Evolutionary conservation across 495 filamentous ascomycete genomes (phyloP).

Genomic region (Aspergillus wentii): DNA sequence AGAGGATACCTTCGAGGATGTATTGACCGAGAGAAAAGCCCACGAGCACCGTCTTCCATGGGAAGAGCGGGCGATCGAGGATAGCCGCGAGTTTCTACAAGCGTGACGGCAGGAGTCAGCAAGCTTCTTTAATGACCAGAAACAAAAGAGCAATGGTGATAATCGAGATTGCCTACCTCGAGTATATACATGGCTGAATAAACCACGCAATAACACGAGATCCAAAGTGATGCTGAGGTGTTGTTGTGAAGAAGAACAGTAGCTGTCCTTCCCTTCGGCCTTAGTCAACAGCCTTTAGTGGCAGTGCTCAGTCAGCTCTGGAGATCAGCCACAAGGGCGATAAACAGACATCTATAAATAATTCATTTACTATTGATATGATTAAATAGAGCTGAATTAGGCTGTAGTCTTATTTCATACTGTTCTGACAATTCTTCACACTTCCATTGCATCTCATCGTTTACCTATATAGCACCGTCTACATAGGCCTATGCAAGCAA

Average conservation of each 20-base stretch:
- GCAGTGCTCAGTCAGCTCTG: too few relatives aligned
- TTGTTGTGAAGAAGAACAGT: constrained; percentile 15
- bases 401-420: too few relatives aligned
- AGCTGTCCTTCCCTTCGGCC: too few relatives aligned
- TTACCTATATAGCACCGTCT: too few relatives aligned
- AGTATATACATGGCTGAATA: constrained; percentile 37
- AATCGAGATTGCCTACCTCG: constrained; percentile 26
- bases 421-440: too few relatives aligned
- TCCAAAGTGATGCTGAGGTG: constrained; percentile 21
- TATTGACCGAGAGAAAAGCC: constrained; percentile 89
- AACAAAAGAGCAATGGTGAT: not conserved
- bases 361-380: too few relatives aligned
- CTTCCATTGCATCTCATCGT: too few relatives aligned
- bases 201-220: constrained; percentile 19
- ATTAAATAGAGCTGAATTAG: too few relatives aligned
- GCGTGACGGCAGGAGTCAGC: constrained; percentile 9
- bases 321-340: too few relatives aligned
- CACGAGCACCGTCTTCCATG: constrained; percentile 94
- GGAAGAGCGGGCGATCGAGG: constrained; percentile 87
- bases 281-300: too few relatives aligned
- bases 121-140: not conserved
- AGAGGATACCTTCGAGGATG: constrained; percentile 78
- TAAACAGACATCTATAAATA: too few relatives aligned
- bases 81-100: constrained; percentile 75
- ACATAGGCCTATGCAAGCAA: constrained; percentile 6